Evolutionary conservation across 345 rosid species (phyloP).

Genomic region (Rhodamnia argentea): DNA sequence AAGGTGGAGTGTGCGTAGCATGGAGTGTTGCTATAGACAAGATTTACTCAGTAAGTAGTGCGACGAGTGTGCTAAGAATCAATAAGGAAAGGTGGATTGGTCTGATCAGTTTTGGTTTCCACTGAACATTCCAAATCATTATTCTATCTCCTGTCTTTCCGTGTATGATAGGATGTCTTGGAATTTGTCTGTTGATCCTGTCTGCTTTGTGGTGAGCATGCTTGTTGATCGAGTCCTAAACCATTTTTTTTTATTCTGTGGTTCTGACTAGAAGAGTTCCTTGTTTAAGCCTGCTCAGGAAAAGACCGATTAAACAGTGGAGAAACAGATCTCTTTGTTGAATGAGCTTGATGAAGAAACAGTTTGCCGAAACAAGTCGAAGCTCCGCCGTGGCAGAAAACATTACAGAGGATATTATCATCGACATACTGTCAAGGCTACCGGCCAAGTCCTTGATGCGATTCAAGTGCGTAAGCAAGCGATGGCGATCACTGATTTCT

Average conservation of each 20-base stretch:
- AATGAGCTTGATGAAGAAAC: not conserved
- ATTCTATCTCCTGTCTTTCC: not conserved
- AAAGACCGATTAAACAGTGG: not conserved
- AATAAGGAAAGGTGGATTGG: not conserved
- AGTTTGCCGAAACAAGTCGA: not conserved
- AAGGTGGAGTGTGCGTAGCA: too few species aligned
- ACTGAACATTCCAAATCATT: not conserved
- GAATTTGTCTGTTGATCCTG: not conserved
- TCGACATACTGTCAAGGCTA: conserved; percentile 2
- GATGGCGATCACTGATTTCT: conserved; percentile 3
- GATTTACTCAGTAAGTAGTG: not conserved
- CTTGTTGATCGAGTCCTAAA: not conserved
- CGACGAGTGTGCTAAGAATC: not conserved
- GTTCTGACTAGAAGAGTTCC: not conserved
- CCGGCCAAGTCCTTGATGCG: conserved; percentile 3
- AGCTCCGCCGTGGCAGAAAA: not conserved
- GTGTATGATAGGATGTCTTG: too few species aligned
- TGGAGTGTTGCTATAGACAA: not conserved
- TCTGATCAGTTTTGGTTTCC: not conserved
- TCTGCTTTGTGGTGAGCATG: not conserved
- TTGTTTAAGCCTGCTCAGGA: not conserved
- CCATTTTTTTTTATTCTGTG: not conserved
- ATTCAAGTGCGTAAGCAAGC: conserved; percentile 9
- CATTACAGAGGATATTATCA: not conserved
- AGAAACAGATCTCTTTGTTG: not conserved